Evolutionary conservation across 2,329 filamentous ascomycete species (phyloP).

Genomic region (Fusarium sp.): DNA sequence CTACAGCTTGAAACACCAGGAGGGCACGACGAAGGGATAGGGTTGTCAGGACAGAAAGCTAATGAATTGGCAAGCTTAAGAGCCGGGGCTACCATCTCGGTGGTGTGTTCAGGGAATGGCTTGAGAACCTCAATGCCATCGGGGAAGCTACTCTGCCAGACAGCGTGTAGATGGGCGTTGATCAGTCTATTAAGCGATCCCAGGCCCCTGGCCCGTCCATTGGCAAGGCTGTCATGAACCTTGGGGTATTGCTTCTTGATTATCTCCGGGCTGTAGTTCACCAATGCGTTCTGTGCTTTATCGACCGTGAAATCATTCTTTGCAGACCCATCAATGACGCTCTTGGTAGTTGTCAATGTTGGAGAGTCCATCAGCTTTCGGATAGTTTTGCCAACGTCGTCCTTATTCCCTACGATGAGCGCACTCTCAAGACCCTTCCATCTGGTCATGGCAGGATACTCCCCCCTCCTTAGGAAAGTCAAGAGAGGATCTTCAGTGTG

Average conservation of each 20-base stretch:
- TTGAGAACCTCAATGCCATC: conserved; percentile 84
- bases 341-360: conserved; percentile 64
- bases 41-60: conserved; percentile 76
- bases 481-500: conserved; percentile 76
- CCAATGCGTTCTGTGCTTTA: conserved; percentile 71
- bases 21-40: conserved; percentile 80
- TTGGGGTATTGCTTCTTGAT: conserved; percentile 73
- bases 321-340: conserved; percentile 69
- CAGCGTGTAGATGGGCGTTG: conserved; percentile 83
- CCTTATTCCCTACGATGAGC: conserved; percentile 75
- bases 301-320: conserved; percentile 72
- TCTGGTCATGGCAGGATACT: conserved; percentile 76
- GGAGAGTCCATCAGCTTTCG: conserved; percentile 64
- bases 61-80: conserved; percentile 78
- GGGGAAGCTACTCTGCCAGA: conserved; percentile 82
- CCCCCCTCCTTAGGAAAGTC: conserved; percentile 75
- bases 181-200: conserved; percentile 76
- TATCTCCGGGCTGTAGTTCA: conserved; percentile 75
- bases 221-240: conserved; percentile 69
- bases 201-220: conserved; percentile 68
- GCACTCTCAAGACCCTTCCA: conserved; percentile 77
- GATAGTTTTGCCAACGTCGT: conserved; percentile 70
- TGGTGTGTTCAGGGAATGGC: conserved; percentile 78
- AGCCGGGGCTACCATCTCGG: conserved; percentile 74
- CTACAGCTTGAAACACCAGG: conserved; percentile 80